These are phyloP conservation scores for Amanita pseudoporphyria DNA, from an alignment of 768 basidiomycete species.

Conservation along the genomic window DNA sequence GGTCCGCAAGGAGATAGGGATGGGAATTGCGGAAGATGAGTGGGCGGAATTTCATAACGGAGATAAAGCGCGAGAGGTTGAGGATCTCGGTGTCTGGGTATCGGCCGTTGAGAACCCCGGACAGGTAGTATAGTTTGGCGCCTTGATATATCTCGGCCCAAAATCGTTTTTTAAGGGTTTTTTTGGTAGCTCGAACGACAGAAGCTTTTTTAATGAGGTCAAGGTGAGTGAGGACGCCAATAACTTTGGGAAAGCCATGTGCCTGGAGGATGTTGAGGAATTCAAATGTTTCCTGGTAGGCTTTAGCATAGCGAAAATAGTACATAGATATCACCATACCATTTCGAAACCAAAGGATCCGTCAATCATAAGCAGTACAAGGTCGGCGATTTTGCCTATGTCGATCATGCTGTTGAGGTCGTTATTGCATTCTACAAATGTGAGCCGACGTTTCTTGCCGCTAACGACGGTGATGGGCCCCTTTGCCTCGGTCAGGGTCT, in stretches of 20 bases:
- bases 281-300: conserved; percentile 88
- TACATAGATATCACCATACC: conserved; percentile 33
- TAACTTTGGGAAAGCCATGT: conserved; percentile 98
- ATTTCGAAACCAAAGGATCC: conserved; percentile 98
- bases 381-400: conserved; percentile 91
- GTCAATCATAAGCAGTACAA: conserved; percentile 96
- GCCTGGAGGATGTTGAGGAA: conserved; percentile 95
- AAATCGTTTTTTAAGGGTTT: conserved; percentile 92
- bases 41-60: conserved; percentile 98
- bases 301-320: not conserved
- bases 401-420: conserved; percentile 99
- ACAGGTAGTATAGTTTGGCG: conserved; percentile 96
- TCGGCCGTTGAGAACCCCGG: conserved; percentile 92
- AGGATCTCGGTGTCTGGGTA: conserved; percentile 96
- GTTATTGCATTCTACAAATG: conserved; percentile 95
- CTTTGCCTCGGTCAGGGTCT: conserved; percentile 79
- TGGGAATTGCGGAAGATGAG: conserved; percentile 93
- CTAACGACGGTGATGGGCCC: conserved; percentile 94
- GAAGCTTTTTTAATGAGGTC: conserved; percentile 93
- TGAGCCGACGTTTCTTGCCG: conserved; percentile 88
- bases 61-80: conserved; percentile 92
- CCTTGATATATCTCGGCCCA: conserved; percentile 99
- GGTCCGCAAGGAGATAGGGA: conserved; percentile 90
- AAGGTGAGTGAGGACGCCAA: conserved; percentile 91
- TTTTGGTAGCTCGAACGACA: conserved; percentile 83